Conservation (phyloP, 1,139 yeast genomes). For the Hemisphaericaspora lyxosophila region DNA sequence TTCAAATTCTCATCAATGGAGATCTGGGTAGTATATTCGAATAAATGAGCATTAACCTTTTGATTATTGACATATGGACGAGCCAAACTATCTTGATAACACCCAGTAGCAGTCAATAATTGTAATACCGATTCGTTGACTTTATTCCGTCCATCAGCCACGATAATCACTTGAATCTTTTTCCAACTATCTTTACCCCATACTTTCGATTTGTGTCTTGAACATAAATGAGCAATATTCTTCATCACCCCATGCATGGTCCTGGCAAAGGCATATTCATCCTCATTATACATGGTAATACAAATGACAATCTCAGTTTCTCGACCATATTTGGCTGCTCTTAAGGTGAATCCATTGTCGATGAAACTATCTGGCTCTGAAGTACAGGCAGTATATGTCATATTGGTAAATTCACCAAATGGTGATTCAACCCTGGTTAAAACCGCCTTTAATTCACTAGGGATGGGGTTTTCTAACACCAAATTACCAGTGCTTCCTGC, state of each 20-base stretch:
- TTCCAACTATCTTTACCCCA: conserved; percentile 99
- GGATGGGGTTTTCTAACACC: conserved; percentile 90
- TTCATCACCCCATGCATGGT: conserved; percentile 93
- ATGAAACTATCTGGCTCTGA: conserved; percentile 82
- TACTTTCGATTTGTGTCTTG: conserved; percentile 72
- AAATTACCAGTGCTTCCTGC: conserved; percentile 68
- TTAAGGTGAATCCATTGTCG: conserved; percentile 75
- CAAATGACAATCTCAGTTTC: conserved; percentile 89
- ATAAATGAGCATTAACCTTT: conserved; percentile 87
- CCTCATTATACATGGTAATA: conserved; percentile 96
- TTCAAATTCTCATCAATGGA: conserved; percentile 81
- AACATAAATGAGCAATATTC: conserved; percentile 82
- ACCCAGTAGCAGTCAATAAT: conserved; percentile 87
- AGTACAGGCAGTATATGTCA: conserved; percentile 95
- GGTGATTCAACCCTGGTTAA: conserved; percentile 76
- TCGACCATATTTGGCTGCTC: conserved; percentile 81
- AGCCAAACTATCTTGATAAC: conserved; percentile 95
- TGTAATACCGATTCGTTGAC: conserved; percentile 80
- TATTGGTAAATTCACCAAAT: conserved; percentile 83
- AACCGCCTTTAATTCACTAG: conserved; percentile 77
- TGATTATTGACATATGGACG: conserved; percentile 88
- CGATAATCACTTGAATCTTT: conserved; percentile 84
- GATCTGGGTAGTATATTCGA: conserved; percentile 91
- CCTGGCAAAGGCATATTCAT: conserved; percentile 81
- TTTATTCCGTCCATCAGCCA: conserved; percentile 91